Evolutionary conservation across 345 rosid species (phyloP).

Genomic region (Gossypium bickii): DNA sequence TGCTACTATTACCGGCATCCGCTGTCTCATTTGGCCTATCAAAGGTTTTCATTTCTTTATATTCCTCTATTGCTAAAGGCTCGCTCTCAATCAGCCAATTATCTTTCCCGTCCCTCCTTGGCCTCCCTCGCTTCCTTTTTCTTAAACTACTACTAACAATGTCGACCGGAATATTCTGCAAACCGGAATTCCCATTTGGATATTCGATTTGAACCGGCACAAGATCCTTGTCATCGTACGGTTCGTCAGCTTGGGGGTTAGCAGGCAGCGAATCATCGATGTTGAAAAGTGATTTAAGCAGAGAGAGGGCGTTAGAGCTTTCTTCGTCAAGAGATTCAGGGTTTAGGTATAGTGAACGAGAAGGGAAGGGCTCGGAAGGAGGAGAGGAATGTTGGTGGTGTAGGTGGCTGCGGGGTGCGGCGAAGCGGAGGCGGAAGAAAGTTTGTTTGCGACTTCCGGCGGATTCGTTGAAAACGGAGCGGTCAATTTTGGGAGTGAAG

Average conservation of each 20-base stretch:
- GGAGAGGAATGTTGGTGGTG: conserved; percentile 16
- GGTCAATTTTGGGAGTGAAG: conserved; percentile 70
- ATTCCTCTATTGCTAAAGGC: not conserved
- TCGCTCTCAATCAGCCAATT: conserved; percentile 17
- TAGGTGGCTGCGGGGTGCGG: conserved; percentile 44
- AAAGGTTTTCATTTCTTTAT: not conserved
- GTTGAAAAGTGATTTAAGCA: conserved; percentile 57
- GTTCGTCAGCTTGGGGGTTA: not conserved
- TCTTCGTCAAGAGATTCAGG: conserved; percentile 45
- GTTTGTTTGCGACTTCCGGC: conserved; percentile 95
- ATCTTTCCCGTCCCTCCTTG: conserved; percentile 37
- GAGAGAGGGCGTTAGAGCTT: conserved; percentile 36
- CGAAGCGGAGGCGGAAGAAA: conserved; percentile 79
- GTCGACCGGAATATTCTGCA: conserved; percentile 21
- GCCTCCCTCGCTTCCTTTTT: conserved; percentile 68
- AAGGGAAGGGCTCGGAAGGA: conserved; percentile 23
- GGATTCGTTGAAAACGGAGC: conserved; percentile 88
- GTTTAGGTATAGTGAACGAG: conserved; percentile 5
- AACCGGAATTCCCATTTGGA: conserved; percentile 11
- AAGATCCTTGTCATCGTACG: conserved; percentile 28
- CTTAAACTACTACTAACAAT: conserved; percentile 21
- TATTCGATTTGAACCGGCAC: conserved; percentile 36
- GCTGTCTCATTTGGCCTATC: conserved; percentile 9
- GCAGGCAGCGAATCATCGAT: conserved; percentile 31
- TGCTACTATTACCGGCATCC: conserved; percentile 2